Base-by-base conservation (phyloP, 1,284 basidiomycete species). In the Neonothopanus nambi region DNA sequence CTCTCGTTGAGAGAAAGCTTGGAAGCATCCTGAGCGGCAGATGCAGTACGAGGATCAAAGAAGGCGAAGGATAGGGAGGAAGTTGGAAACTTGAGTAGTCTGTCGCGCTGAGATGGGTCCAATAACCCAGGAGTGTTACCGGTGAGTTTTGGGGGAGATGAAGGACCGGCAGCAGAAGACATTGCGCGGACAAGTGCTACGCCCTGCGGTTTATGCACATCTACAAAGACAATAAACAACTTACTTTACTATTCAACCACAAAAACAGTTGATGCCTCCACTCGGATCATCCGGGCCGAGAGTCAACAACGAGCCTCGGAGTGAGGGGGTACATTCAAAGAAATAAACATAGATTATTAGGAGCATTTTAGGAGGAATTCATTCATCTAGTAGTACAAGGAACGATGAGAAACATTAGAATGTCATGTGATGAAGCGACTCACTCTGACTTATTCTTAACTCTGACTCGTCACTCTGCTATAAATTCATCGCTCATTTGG, bases 11-110 rank as follows among this genome's bases (percentile, higher is more conserved):
- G 60, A 12, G 72, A 74, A 36, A 78, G 66, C 39, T 71, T 75
- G 44, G 69, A 63, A 5, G 67, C 57, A 45, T 69, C 66, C 13
- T 60, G 60, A n/a, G 63, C 63, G 6, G 73, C 66, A n/a, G 77
- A 72, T 0, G 88, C 89, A 21, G 82, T 77, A 42, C 73, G 74
- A 2, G 88, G 85, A 63, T 91, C 80, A 56, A 86, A 89, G 7
- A 77, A 77, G 8, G 87, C 85, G 61, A 91, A 91, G 2, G 72
- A 76, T 17, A 91, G 70, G 23, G 58, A 79, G 3, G 85, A 80
- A 24, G 73, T 73, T 0, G 78, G 74, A 38, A 71, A 67, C 48
- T 82, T 80, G 20, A 87, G 72, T 13, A 90, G 66, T 44, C 87
- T 82, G 15, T 67, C 63, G 3, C 71, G 69, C 64, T 90, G 87